Evolutionary conservation across 768 basidiomycete genomes (phyloP), one percentile per base, ranked within the genome.

Genomic region (Mycena haematopus): DNA sequence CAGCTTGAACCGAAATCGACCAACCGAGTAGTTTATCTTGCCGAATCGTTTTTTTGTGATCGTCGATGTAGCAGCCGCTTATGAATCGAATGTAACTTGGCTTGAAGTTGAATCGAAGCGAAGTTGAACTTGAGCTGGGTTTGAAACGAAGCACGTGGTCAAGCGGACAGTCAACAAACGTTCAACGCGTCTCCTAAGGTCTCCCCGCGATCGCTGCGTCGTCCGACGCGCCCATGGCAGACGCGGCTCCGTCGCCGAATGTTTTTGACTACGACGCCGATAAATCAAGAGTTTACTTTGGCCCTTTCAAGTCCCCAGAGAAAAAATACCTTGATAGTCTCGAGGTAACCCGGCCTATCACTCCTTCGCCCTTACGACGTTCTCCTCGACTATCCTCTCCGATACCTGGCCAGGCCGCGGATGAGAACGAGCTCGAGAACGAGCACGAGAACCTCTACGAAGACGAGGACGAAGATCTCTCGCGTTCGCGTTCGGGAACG

Each of bases 221-320:
- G 58, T 9, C 31, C 60, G 56, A 60, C 63, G 63, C 63, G 63
- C 58, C 44, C 19, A 65, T 65, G 63, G 38, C 68, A 57, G 56
- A 57, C 56, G 58, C 58, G 42, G 63, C 69, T 65, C 70, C 66
- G 68, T 68, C 71, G 38, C 71, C 78, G 53, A 56, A 70, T 9
- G 61, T 72, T 51, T 71, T 75, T 40, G 61, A 72, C 27, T 77
- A 77, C n/a, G 78, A 80, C 69, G 75, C 69, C 58, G 81, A 84
- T 68, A 74, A 70, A 27, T 80, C 82, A 15, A 77, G 77, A 67
- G 73, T 83, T 27, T 80, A 82, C 70, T 83, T 84, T 72, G 84
- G 82, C 11, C 80, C 83, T 33, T 68, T 83, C 21, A 80, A 75
- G 60, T 83, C 86, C 7, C 84, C 84, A 36, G 84, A 85, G 73